These are phyloP conservation scores for Echeveria elegans DNA, from an alignment of 164 flowering plant genomes.

Conservation along the genomic window DNA sequence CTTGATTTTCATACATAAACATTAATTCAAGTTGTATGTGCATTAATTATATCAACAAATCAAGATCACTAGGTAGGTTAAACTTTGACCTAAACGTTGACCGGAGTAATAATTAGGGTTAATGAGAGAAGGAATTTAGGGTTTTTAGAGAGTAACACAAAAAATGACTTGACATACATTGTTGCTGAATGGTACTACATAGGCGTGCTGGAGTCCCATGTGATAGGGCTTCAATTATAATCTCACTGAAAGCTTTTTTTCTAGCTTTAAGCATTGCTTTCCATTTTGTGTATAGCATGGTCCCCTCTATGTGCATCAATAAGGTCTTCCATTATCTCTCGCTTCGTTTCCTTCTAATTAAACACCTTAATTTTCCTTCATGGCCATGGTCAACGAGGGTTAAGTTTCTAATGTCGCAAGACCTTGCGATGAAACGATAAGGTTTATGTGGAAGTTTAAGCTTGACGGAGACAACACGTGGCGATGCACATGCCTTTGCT, in stretches of 20 bases:
- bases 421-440: neutral
- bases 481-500: slow-evolving; percentile 4
- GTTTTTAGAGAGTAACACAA: neutral
- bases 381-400: neutral
- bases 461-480: slow-evolving; percentile 3
- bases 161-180: neutral
- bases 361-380: neutral
- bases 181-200: slow-evolving; percentile 1
- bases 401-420: neutral
- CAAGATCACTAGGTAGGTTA: too few relatives aligned
- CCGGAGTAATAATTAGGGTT: too few relatives aligned
- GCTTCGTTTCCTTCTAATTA: too few relatives aligned
- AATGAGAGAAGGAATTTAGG: neutral
- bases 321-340: neutral
- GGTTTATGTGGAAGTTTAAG: neutral
- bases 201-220: slow-evolving; percentile 8
- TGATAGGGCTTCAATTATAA: slow-evolving; percentile 6
- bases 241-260: slow-evolving; percentile 2
- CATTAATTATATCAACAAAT: too few relatives aligned
- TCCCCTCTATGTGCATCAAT: neutral
- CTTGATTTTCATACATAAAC: too few relatives aligned
- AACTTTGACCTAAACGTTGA: too few relatives aligned
- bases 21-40: too few relatives aligned
- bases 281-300: slow-evolving; percentile 1
- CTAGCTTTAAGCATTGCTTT: neutral